A percentile compares a stretch with the other conserved stretches of the same genome.
These are phyloP conservation scores for Citrus australasica DNA, from an alignment of 345 rosid species.

Conservation along the genomic window DNA sequence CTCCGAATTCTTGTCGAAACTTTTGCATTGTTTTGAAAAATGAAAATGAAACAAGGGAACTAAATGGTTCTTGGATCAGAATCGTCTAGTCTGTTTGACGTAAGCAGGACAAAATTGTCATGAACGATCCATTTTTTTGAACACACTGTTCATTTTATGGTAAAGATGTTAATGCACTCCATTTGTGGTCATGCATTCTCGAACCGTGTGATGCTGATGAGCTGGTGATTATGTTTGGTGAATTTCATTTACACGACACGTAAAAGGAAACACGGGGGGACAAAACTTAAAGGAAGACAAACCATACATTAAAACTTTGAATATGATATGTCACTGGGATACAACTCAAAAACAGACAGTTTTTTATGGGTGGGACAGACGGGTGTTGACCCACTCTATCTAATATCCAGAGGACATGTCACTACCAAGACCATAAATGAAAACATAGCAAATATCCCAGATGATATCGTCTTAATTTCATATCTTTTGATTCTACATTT, in stretches of 20 bases:
- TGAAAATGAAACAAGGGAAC: neutral
- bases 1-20: neutral
- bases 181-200: neutral
- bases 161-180: neutral
- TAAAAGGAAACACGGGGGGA: neutral
- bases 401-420: constrained; percentile 20
- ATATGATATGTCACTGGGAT: neutral
- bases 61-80: neutral
- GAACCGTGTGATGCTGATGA: neutral
- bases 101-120: neutral
- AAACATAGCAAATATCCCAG: neutral
- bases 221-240: neutral
- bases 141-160: neutral
- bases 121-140: neutral
- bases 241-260: neutral
- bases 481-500: neutral
- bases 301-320: neutral
- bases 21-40: neutral
- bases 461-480: neutral
- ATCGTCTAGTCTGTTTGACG: neutral
- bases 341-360: neutral
- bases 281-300: neutral
- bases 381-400: neutral
- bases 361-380: neutral
- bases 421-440: constrained; percentile 14